phyloP scores from a whole-genome alignment of 2,329 filamentous ascomycete species.

The Xylaria sp. region DNA sequence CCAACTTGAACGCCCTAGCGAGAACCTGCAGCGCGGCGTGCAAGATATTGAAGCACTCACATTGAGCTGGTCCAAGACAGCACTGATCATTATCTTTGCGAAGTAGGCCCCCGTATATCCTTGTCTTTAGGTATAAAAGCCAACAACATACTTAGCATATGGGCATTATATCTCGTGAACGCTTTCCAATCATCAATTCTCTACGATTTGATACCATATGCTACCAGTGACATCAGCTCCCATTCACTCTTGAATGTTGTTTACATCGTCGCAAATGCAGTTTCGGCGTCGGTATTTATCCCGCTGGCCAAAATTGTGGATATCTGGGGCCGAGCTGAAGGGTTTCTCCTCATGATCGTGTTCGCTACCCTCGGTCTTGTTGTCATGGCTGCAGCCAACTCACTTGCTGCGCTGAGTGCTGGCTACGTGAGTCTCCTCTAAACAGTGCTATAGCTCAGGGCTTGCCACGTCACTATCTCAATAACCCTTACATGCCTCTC shows the following conservation, averaged over 20 bases:
- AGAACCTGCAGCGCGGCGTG: conserved; percentile 42
- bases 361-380: conserved; percentile 54
- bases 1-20: neutral
- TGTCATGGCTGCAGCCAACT: conserved; percentile 61
- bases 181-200: conserved; percentile 46
- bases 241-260: conserved; percentile 55
- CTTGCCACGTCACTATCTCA: too few relatives aligned
- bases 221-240: conserved; percentile 48
- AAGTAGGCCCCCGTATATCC: conserved; percentile 37
- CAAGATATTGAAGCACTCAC: conserved; percentile 52
- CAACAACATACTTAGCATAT: conserved; percentile 43
- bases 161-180: conserved; percentile 49
- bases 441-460: too few relatives aligned
- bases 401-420: conserved; percentile 48
- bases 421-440: conserved; percentile 47
- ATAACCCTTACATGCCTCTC: conserved; percentile 30
- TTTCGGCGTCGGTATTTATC: conserved; percentile 59
- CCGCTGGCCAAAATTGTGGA: conserved; percentile 64
- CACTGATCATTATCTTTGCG: conserved; percentile 47
- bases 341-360: conserved; percentile 55
- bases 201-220: conserved; percentile 44
- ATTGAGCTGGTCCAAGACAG: conserved; percentile 46
- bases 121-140: conserved; percentile 2
- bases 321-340: conserved; percentile 63
- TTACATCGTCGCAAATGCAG: conserved; percentile 52